These are phyloP conservation scores for Coelastrella sp. DNA, from an alignment of 139 green algal genomes.

Conservation along the genomic window DNA sequence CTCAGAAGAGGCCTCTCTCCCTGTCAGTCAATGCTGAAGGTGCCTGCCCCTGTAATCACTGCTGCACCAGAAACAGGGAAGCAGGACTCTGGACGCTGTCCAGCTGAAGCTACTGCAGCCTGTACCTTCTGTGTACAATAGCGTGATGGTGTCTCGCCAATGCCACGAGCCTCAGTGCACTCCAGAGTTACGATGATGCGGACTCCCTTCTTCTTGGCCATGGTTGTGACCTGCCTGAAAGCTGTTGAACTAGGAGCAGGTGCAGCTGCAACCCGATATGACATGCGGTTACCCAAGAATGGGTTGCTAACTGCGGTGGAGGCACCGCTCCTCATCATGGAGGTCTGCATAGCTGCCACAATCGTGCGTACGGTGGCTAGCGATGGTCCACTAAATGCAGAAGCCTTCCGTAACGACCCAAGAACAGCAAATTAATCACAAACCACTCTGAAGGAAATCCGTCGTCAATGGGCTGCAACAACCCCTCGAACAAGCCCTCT, in stretches of 20 bases:
- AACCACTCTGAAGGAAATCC: no score
- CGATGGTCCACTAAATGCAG: no score
- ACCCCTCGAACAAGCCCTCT: no score
- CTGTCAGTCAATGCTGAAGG: no score
- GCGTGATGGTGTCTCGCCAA: constrained; percentile 68
- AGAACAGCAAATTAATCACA: no score
- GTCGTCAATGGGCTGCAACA: no score
- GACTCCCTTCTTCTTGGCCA: constrained; percentile 95
- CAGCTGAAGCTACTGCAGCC: neutral
- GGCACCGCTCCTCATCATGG: constrained; percentile 35
- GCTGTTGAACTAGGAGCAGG: constrained; percentile 48
- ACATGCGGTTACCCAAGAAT: constrained; percentile 68
- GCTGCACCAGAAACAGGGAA: no score
- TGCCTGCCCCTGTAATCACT: no score
- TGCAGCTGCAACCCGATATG: constrained; percentile 57
- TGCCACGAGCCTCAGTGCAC: constrained; percentile 90
- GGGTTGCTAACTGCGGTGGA: constrained; percentile 54
- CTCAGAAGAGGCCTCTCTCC: no score
- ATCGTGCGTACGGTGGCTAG: neutral
- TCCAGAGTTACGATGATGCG: constrained; percentile 94
- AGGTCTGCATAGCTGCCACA: constrained; percentile 56
- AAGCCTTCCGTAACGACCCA: no score
- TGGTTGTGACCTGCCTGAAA: constrained; percentile 77
- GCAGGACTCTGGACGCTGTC: neutral
- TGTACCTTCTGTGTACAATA: constrained; percentile 93